Evolutionary conservation across 805 yeast genomes (phyloP), one percentile per base, ranked within the genome.

Genomic region (Candida piceae): DNA sequence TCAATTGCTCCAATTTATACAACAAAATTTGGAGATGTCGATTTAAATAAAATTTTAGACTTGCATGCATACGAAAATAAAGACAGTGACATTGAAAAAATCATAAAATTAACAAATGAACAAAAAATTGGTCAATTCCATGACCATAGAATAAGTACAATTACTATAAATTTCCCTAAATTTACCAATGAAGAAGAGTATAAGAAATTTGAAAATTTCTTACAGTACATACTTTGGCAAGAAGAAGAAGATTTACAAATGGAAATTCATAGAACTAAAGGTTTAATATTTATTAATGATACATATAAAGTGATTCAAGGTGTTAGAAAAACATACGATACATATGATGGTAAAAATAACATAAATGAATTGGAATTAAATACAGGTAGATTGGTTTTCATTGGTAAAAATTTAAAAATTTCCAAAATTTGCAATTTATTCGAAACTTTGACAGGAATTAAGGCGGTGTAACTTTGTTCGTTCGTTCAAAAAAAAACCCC

Each of bases 301-400:
- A 29, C 22, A 1, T 77, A 71, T 16, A 70, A 74, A 45, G 84
- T 88, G 7, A 62, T 93, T 9, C 98, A 93, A 57, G 97, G 95
- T 10, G 98, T 93, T 0, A 69, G 97, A 41, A 93, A 88, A 38
- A 87, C 95, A 0, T 93, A 87, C 59, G 98, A 93, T 44, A 66
- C 86, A 3, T 69, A 80, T 4, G 78, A 74, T 4, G 62, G 59
- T 1, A 17, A n/a, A 3, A 47, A 46, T 11, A 35, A 43, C 10
- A 18, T 39, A 1, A 35, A 35, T 6, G 49, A 46, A 1, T 18
- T 53, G 16, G 35, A 38, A 12, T 22, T 57, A 18, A 22, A 34
- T 7, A 32, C 29, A 8, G 36, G 50, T 16, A 38, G 59, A 38
- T 36, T 60, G 15, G 64, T 61, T 13, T 28, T 61, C n/a, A 61